Evolutionary conservation across 768 basidiomycete genomes (phyloP).

Genomic region (Russula virescens): DNA sequence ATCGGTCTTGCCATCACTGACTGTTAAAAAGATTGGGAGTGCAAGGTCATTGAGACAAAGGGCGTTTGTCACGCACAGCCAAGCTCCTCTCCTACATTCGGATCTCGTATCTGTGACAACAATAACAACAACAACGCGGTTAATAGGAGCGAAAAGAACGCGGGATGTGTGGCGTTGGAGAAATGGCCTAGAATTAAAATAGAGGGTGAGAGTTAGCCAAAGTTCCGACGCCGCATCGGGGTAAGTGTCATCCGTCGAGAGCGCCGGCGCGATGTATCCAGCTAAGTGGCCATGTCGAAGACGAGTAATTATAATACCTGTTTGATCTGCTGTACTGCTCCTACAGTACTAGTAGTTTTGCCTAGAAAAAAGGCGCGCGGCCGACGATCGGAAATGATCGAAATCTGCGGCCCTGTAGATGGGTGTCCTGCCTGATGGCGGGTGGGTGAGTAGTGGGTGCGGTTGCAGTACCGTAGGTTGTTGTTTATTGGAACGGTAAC

Average conservation of each 20-base stretch:
- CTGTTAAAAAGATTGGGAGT: too few species aligned
- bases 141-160: background rate
- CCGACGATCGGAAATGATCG: constrained; percentile 19
- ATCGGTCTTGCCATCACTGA: too few species aligned
- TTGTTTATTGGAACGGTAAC: too few species aligned
- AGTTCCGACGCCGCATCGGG: background rate
- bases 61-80: background rate
- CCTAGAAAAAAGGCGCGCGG: background rate
- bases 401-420: background rate
- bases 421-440: background rate
- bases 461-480: background rate
- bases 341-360: too few species aligned
- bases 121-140: background rate
- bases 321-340: background rate
- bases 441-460: too few species aligned
- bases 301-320: constrained; percentile 13
- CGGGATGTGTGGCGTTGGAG: background rate
- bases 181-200: background rate
- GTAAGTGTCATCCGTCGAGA: constrained; percentile 15
- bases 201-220: background rate
- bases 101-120: background rate
- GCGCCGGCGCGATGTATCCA: constrained; percentile 8
- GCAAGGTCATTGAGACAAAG: too few species aligned
- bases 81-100: background rate
- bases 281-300: background rate